phyloP scores from a whole-genome alignment of 148 eudicot species.

The Silene conica region DNA sequence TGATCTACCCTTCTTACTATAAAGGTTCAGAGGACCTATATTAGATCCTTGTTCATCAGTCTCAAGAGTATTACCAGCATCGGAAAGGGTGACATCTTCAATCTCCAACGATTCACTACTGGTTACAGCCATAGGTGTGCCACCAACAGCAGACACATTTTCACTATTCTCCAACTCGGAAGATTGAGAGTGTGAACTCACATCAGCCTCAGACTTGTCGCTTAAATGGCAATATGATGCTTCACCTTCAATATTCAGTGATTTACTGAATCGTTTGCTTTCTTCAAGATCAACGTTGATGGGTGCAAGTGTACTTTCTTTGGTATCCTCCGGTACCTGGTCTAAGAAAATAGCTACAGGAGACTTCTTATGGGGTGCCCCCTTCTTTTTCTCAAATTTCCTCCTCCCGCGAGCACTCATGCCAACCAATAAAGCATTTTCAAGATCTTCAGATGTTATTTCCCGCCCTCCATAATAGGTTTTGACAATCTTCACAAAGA shows the following conservation, averaged over 20 bases:
- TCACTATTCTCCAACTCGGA: slow-evolving; percentile 21
- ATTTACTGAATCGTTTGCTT: slow-evolving; percentile 14
- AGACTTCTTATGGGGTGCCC: slow-evolving; percentile 33
- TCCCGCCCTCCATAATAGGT: slow-evolving; percentile 86
- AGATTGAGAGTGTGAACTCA: neutral
- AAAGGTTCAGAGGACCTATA: slow-evolving; percentile 14
- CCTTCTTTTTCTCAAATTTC: slow-evolving; percentile 65
- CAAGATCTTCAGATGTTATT: slow-evolving; percentile 67
- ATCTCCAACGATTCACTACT: slow-evolving; percentile 17
- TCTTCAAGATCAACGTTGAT: slow-evolving; percentile 10
- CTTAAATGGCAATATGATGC: slow-evolving; percentile 26
- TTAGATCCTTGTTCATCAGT: slow-evolving; percentile 23
- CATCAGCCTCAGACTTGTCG: slow-evolving; percentile 24
- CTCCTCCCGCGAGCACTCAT: slow-evolving; percentile 87
- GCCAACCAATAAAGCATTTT: slow-evolving; percentile 75
- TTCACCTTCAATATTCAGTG: slow-evolving; percentile 21
- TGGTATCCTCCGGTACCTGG: slow-evolving; percentile 14
- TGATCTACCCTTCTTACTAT: slow-evolving; percentile 31
- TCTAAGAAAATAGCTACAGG: slow-evolving; percentile 3
- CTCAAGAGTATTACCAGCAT: slow-evolving; percentile 25
- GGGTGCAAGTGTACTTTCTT: slow-evolving; percentile 9
- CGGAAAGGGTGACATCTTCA: slow-evolving; percentile 19
- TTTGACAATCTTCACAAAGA: slow-evolving; percentile 57
- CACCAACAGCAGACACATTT: slow-evolving; percentile 14
- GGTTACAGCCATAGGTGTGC: neutral